Evolutionary conservation across 805 yeast species (phyloP), one percentile per base, ranked within the genome.

Genomic region (Cyberlindnera suaveolens): DNA sequence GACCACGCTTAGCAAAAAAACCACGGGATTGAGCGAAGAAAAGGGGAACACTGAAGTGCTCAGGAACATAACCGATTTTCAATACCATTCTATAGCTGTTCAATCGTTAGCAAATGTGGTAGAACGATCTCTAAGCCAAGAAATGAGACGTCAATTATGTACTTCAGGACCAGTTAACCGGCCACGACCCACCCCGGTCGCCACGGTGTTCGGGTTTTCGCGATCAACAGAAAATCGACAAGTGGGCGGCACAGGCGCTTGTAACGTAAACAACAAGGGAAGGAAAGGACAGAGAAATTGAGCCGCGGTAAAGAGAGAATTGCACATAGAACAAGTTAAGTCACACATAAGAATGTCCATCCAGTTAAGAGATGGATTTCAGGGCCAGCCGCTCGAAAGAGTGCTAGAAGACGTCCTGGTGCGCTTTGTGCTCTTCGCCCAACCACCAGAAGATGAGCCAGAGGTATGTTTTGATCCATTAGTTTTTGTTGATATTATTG

Each of bases 21-120:
- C 82, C 82, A 39, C 85, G 71, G 38, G 67, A 48, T 46, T 71
- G 57, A 5, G 96, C 95, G 56, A 87, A 77, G 47, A 79, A 79
- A 50, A 89, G 67, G 5, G 96, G 96, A 0, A 96, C 85, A 33
- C 93, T 81, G 57, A 88, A 90, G 60, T 90, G 97, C 63, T 89
- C 96, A 3, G 96, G 96, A 41, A 89, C 80, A 64, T 77, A 85
- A 3, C 96, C 97, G 26, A 89, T 84, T 56, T 62, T 77, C 27
- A 80, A 51, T 3, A 49, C 48, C 61, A 57, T 61, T 6, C 3
- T 32, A n/a, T 15, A 14, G 6, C n/a, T 29, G 19, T 11, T 7
- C 23, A 17, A 16, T 26, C 3, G 13, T 32, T 17, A 15, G 26
- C 7, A 18, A 10, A 13, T 14, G 27, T 23, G 11, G 27, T 23